Evolutionary conservation across 441 rosid species (phyloP), one percentile per base, ranked within the genome.

Genomic region (Syzygium malaccense): DNA sequence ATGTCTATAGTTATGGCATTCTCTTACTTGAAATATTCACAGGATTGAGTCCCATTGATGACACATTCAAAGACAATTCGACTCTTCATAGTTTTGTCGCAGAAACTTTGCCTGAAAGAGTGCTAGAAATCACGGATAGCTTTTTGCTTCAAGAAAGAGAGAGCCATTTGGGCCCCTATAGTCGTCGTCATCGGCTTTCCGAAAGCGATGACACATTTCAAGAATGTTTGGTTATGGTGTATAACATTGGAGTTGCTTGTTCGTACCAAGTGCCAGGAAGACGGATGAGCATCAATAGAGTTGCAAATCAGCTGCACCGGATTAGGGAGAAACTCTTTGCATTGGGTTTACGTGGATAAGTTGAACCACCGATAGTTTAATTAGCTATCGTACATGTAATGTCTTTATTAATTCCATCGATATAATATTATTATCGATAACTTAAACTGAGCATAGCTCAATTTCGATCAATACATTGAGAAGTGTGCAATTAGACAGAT

Each of bases 181-280:
- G 23, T 30, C 6, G 0, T 0, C 0, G 0, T 5, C 23, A 1
- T 66, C 18, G 75, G 75, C 8, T 33, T 66, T 32, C 7, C 0
- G 1, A 66, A 66, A 66, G 45, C 25, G 23, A 32, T 66, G 23
- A 18, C 78, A 32, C 32, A 66, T 66, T 32, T 32, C 78, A 32
- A 66, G 45, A 66, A 6, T 32, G 78, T 32, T 66, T 66, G 25
- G 78, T 32, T 66, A 66, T 64, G 45, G 41, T 4, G 6, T 66
- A 66, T 66, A 9, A 8, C 23, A 66, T 32, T 2, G 14, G 2
- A 66, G 23, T 66, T 19, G 45, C 45, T 66, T 32, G 78, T 66
- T 66, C 26, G 14, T 17, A 66, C 41, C 23, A 66, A 66, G 45
- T 32, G 25, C 3, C 7, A 0, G 8, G 32, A 60, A 60, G 68